A percentile compares a stretch with the other conserved stretches of the same genome.
Conservation (phyloP, 176 grass and related monocot species). For the Zizania latifolia region DNA sequence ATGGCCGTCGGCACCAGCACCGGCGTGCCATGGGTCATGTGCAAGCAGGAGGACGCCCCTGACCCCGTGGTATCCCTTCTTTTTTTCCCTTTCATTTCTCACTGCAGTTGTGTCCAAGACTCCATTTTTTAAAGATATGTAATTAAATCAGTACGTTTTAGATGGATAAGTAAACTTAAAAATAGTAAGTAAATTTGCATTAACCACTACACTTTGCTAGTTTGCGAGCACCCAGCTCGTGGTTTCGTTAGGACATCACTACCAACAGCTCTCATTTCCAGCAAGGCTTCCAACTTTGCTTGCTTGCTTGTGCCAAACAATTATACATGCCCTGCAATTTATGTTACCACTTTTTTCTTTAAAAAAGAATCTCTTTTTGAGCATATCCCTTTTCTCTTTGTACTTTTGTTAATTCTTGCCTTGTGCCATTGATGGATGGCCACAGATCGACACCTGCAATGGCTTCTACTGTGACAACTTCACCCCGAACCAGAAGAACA, state of each 20-base stretch:
- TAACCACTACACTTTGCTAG: neutral
- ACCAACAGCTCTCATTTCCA: neutral
- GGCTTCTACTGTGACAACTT: slow-evolving; percentile 96
- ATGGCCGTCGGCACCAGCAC: slow-evolving; percentile 84
- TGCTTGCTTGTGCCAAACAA: slow-evolving; percentile 7
- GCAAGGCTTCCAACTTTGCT: slow-evolving; percentile 12
- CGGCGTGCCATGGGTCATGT: slow-evolving; percentile 95
- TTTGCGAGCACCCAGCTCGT: neutral
- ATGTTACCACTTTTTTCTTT: neutral
- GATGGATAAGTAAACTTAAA: neutral
- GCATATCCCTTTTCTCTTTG: neutral
- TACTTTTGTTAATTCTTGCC: neutral
- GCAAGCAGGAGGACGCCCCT: slow-evolving; percentile 97
- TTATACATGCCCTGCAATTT: neutral
- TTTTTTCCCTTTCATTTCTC: neutral
- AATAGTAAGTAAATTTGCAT: neutral
- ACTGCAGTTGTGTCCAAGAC: neutral
- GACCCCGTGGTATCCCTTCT: slow-evolving; percentile 75
- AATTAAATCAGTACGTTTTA: no score
- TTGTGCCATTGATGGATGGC: neutral
- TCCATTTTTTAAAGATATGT: neutral
- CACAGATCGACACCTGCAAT: slow-evolving; percentile 91
- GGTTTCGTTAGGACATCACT: slow-evolving; percentile 38
- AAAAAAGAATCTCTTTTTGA: neutral
- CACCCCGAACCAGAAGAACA: slow-evolving; percentile 58